These are phyloP conservation scores for Taphrina populina DNA, from an alignment of 1,139 yeast genomes.

Conservation along the genomic window DNA sequence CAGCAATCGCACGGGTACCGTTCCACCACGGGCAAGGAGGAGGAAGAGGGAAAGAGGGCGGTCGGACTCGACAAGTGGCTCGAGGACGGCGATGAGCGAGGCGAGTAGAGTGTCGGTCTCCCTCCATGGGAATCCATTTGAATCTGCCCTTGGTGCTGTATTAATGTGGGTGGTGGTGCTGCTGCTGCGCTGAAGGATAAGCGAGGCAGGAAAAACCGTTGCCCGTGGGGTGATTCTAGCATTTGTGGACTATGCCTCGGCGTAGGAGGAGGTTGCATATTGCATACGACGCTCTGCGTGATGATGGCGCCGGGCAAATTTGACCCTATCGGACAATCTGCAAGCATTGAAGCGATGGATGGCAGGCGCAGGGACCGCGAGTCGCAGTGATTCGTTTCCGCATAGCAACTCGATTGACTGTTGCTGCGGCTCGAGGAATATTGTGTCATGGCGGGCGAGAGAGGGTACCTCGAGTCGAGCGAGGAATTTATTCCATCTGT, in stretches of 20 bases:
- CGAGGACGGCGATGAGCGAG: conserved; percentile 10
- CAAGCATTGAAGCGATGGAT: conserved; percentile 20
- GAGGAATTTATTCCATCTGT: not conserved
- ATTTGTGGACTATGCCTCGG: conserved; percentile 25
- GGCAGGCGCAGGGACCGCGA: conserved; percentile 8
- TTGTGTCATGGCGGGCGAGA: conserved; percentile 6
- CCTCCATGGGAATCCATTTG: not conserved
- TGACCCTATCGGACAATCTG: conserved; percentile 20
- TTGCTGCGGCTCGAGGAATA: conserved; percentile 10
- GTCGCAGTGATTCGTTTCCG: conserved; percentile 13
- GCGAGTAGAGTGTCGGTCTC: conserved; percentile 9
- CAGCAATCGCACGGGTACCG: conserved; percentile 62
- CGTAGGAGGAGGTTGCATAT: conserved; percentile 10
- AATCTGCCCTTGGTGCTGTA: not conserved
- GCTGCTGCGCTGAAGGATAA: too few relatives aligned
- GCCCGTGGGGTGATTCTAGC: not conserved
- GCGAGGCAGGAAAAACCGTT: too few relatives aligned
- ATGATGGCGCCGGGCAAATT: too few relatives aligned
- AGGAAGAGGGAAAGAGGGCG: too few relatives aligned
- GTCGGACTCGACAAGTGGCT: conserved; percentile 10
- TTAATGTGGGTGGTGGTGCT: too few relatives aligned
- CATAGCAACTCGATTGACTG: conserved; percentile 12
- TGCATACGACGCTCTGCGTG: too few relatives aligned
- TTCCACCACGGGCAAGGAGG: conserved; percentile 25
- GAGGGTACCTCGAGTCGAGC: conserved; percentile 4